Evolutionary conservation across 768 basidiomycete genomes (phyloP), one percentile per base, ranked within the genome.

Genomic region (Dioszegia aurantiaca): DNA sequence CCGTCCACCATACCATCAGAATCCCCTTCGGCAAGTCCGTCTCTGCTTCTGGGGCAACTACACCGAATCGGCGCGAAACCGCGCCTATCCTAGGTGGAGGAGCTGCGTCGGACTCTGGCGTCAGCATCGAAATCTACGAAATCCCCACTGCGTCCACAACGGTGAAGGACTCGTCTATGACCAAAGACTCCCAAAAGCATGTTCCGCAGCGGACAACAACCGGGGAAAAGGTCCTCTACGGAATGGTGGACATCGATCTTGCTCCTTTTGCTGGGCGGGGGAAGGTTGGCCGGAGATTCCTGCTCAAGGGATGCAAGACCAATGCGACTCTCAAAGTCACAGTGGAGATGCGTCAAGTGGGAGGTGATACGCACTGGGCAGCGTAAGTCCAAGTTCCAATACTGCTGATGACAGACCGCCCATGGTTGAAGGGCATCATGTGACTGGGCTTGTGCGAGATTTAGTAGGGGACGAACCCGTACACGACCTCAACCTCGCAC

Each of bases 251-350:
- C 51, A 49, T 69, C 23, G 70, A 72, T 60, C 28, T 72, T 31
- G 70, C 70, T 14, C 56, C 64, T 4, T 72, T 68, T 61, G 70
- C 70, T 3, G 70, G 66, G 5, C 65, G 58, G 44, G 70, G 70
- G 3, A 51, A 40, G 28, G 58, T 58, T 33, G 66, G 65, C 9
- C 48, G 70, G 37, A 30, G 65, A 26, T 69, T 65, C 42, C 46
- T 72, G 30, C 52, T 72, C 46, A 58, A 49, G 39, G 68, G 70
- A 2, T 66, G 64, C 55, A 61, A 64, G 45, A 65, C 70, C 9
- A 72, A 72, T 60, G 70, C 70, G 33, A 64, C 61, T 12, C 48
- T 72, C 47, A 67, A 65, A 54, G 59, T 72, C 11, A 56, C 68
- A 1, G 62, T 72, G 14, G 68, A 72, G 31, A 65, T 72, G 64